A percentile compares a stretch with the other conserved stretches of the same genome.
Conservation (phyloP, 2,329 filamentous ascomycete genomes). For the Pseudomassariella vexata region DNA sequence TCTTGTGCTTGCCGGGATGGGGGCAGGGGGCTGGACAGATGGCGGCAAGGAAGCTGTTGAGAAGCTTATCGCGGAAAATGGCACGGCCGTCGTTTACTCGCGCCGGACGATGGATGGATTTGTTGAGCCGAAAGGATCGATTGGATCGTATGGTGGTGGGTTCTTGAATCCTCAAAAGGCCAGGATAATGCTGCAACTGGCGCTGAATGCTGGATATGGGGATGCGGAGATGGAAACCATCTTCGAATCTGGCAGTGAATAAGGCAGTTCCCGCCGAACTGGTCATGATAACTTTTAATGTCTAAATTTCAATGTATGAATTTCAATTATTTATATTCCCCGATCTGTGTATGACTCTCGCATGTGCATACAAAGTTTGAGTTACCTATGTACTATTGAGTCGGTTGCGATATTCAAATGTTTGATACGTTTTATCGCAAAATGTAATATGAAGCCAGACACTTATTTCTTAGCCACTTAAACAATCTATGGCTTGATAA, state of each 20-base stretch:
- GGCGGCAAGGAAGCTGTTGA: slow-evolving; percentile 33
- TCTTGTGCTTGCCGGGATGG: slow-evolving; percentile 49
- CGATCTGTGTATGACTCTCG: too few relatives aligned
- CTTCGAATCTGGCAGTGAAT: slow-evolving; percentile 2
- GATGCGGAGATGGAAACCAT: slow-evolving; percentile 1
- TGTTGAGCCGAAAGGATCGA: slow-evolving; percentile 33
- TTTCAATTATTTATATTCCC: too few relatives aligned
- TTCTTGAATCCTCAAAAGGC: slow-evolving; percentile 3
- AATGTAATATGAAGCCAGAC: too few relatives aligned
- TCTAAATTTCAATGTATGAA: too few relatives aligned
- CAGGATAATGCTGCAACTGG: slow-evolving; percentile 4
- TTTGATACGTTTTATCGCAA: too few relatives aligned
- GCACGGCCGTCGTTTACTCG: slow-evolving; percentile 44
- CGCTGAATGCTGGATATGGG: slow-evolving; percentile 1
- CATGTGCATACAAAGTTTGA: too few relatives aligned
- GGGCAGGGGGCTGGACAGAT: slow-evolving; percentile 43
- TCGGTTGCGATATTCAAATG: too few relatives aligned
- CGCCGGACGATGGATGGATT: slow-evolving; percentile 46
- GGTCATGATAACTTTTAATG: too few relatives aligned
- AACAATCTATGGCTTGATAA: too few relatives aligned
- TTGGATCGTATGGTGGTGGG: slow-evolving; percentile 32
- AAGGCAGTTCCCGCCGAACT: too few relatives aligned
- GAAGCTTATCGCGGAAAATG: slow-evolving; percentile 35
- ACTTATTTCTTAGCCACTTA: too few relatives aligned
- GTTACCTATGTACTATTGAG: too few relatives aligned